These are phyloP conservation scores for Beta vulgaris DNA, from an alignment of 148 eudicot species.

Conservation along the genomic window DNA sequence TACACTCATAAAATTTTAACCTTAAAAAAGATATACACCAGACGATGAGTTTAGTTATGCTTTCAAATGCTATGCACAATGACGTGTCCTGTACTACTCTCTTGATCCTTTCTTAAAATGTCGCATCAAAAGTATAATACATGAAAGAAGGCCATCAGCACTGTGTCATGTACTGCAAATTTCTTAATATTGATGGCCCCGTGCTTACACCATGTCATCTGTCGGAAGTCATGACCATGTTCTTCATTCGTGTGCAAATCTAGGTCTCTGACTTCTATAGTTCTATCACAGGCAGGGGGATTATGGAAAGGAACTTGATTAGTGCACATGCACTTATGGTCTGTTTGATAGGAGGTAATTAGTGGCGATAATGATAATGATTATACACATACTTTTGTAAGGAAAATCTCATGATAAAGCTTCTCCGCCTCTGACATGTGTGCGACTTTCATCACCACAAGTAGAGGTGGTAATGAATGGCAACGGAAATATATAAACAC, in stretches of 20 bases:
- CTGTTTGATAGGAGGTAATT: too few species aligned
- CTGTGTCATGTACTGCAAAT: neutral
- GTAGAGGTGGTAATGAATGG: too few species aligned
- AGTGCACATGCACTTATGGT: neutral
- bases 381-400: too few species aligned
- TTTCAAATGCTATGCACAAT: neutral
- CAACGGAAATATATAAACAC: too few species aligned
- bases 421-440: too few species aligned
- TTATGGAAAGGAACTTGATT: neutral
- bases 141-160: neutral
- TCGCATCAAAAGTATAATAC: neutral
- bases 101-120: too few species aligned
- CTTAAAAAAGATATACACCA: neutral
- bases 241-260: neutral
- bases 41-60: neutral
- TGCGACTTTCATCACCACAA: too few species aligned
- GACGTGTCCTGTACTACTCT: neutral
- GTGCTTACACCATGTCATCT: neutral
- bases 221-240: neutral
- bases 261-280: neutral
- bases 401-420: too few species aligned
- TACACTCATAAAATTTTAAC: neutral
- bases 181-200: neutral
- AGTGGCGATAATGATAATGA: too few species aligned
- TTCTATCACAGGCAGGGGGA: too few species aligned